Evolutionary conservation across 306 rosid genomes (phyloP).

Genomic region (Trifolium repens): DNA sequence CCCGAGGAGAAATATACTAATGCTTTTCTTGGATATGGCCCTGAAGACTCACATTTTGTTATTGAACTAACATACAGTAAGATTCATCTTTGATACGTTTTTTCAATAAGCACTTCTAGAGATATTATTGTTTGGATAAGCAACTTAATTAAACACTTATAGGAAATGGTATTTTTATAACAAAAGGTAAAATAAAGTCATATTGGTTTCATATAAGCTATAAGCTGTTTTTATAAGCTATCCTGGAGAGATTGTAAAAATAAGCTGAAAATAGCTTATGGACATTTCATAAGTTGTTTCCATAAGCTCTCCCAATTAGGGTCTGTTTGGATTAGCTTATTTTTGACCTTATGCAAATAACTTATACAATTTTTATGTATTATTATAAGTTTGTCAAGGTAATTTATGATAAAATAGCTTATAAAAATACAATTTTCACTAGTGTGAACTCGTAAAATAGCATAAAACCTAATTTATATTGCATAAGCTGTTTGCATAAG

Average conservation of each 20-base stretch:
- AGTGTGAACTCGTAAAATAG: too few relatives aligned
- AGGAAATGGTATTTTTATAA: not conserved
- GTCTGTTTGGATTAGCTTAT: too few relatives aligned
- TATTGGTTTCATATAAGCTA: not conserved
- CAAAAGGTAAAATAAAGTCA: not conserved
- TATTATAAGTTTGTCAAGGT: too few relatives aligned
- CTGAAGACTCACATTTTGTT: conserved; percentile 96
- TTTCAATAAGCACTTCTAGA: not conserved
- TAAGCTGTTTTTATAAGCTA: not conserved
- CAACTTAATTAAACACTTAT: not conserved
- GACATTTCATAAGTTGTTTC: not conserved
- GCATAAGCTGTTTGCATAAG: too few relatives aligned
- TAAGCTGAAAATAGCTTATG: not conserved
- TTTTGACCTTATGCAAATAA: too few relatives aligned
- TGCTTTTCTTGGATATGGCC: conserved; percentile 97
- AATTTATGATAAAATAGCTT: too few relatives aligned
- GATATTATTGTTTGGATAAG: not conserved
- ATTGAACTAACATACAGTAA: conserved; percentile 95
- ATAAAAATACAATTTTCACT: too few relatives aligned
- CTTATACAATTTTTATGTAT: too few relatives aligned
- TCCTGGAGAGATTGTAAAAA: not conserved
- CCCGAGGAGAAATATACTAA: conserved; percentile 96
- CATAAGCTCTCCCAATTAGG: not conserved
- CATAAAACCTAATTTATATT: too few relatives aligned
- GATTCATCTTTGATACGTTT: conserved; percentile 15